phyloP scores from a whole-genome alignment of 2,329 filamentous ascomycete species.

The Chrysoporthe cubensis region DNA sequence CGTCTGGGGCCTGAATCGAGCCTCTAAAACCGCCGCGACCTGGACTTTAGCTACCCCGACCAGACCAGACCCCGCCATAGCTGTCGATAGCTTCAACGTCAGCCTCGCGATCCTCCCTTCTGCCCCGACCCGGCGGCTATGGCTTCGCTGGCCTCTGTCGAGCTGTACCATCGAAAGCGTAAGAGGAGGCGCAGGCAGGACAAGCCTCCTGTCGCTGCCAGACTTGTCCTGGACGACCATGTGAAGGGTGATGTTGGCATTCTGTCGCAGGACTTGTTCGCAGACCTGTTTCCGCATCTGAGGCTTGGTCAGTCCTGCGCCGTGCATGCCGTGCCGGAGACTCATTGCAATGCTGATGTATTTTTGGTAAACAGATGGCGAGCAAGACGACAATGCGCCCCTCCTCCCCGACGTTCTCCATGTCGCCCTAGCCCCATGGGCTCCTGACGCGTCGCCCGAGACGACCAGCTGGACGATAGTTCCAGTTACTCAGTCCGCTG shows the following conservation, averaged over 20 bases:
- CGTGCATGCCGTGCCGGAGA: neutral
- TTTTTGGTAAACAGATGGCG: constrained; percentile 7
- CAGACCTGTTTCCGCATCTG: constrained; percentile 74
- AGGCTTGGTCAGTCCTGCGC: constrained; percentile 51
- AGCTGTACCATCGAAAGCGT: constrained; percentile 42
- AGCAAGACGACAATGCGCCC: constrained; percentile 19
- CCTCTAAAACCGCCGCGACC: constrained; percentile 5
- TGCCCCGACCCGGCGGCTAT: constrained; percentile 23
- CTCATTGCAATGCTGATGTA: constrained; percentile 20
- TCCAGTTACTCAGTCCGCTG: constrained; percentile 68
- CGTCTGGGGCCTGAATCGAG: neutral
- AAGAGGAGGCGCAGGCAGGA: constrained; percentile 63
- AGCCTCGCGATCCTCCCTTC: neutral
- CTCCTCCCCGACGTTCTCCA: constrained; percentile 53
- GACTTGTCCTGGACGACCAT: constrained; percentile 82
- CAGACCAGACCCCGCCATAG: neutral
- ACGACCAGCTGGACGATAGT: constrained; percentile 83
- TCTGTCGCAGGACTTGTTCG: constrained; percentile 83
- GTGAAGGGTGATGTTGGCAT: constrained; percentile 84
- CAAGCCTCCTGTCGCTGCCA: constrained; percentile 76
- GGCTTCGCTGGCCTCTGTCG: constrained; percentile 34
- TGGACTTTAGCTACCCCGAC: neutral
- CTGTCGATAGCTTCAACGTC: constrained; percentile 11
- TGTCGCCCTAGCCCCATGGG: constrained; percentile 76
- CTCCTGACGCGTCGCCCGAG: constrained; percentile 60